Conservation (phyloP, 805 yeast species). For the Hanseniaspora pseudoguilliermondii region DNA sequence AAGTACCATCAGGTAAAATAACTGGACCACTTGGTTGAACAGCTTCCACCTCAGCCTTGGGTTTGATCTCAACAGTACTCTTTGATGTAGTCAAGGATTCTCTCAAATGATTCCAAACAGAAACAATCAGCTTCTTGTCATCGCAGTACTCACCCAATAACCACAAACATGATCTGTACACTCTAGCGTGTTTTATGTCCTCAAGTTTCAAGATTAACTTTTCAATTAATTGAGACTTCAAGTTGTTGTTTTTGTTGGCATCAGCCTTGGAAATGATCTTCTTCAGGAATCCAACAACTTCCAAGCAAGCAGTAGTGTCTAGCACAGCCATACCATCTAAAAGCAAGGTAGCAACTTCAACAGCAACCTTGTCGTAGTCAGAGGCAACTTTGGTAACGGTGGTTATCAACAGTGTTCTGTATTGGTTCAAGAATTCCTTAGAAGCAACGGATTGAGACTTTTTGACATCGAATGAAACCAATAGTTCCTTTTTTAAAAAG, state of each 20-base stretch:
- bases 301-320: slow-evolving; percentile 73
- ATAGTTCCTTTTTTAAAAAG: slow-evolving; percentile 80
- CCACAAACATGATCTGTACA: slow-evolving; percentile 90
- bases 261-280: slow-evolving; percentile 75
- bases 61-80: slow-evolving; percentile 18
- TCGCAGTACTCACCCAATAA: slow-evolving; percentile 82
- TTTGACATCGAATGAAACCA: slow-evolving; percentile 47
- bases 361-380: slow-evolving; percentile 79
- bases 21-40: slow-evolving; percentile 51
- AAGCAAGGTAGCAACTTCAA: slow-evolving; percentile 75
- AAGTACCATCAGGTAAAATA: slow-evolving; percentile 96
- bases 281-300: slow-evolving; percentile 80
- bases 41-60: not conserved
- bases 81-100: slow-evolving; percentile 38
- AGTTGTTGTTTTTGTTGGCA: not conserved
- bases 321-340: slow-evolving; percentile 78
- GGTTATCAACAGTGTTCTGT: slow-evolving; percentile 75
- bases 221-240: slow-evolving; percentile 11
- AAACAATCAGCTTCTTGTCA: slow-evolving; percentile 58
- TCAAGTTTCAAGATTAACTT: slow-evolving; percentile 6
- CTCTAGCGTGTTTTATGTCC: slow-evolving; percentile 71
- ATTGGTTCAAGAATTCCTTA: slow-evolving; percentile 35
- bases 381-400: slow-evolving; percentile 85
- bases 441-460: slow-evolving; percentile 61
- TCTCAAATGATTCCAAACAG: slow-evolving; percentile 79